Evolutionary conservation across 495 filamentous ascomycete species (phyloP).

Genomic region (Aspergillus coremiiformis): DNA sequence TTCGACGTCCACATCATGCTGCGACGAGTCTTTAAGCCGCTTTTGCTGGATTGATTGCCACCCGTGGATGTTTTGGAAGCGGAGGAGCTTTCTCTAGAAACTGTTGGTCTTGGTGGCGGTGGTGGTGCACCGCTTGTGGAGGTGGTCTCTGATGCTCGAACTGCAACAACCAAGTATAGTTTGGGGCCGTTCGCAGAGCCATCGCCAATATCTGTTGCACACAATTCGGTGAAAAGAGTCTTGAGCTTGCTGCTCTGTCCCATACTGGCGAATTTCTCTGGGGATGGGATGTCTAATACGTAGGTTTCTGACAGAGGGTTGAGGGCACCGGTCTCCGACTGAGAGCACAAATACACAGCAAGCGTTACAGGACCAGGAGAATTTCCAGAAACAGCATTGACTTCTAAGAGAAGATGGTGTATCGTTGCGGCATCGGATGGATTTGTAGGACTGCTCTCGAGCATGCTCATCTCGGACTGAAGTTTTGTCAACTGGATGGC

Average conservation of each 20-base stretch:
- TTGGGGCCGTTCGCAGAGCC: slow-evolving; percentile 55
- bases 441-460: slow-evolving; percentile 65
- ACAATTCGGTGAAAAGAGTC: slow-evolving; percentile 81
- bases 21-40: slow-evolving; percentile 51
- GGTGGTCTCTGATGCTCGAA: slow-evolving; percentile 57
- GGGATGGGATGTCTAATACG: slow-evolving; percentile 67
- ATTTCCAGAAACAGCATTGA: slow-evolving; percentile 70
- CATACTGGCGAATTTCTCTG: slow-evolving; percentile 54
- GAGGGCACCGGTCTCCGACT: slow-evolving; percentile 50
- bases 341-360: slow-evolving; percentile 70
- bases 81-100: slow-evolving; percentile 32
- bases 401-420: slow-evolving; percentile 79
- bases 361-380: slow-evolving; percentile 65
- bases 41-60: slow-evolving; percentile 29
- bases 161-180: slow-evolving; percentile 76
- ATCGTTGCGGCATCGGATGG: slow-evolving; percentile 62
- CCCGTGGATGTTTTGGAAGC: slow-evolving; percentile 23
- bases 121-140: slow-evolving; percentile 25
- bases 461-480: slow-evolving; percentile 91
- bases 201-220: slow-evolving; percentile 76
- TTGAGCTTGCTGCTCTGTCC: slow-evolving; percentile 60
- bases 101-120: slow-evolving; percentile 22
- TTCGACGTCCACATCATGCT: slow-evolving; percentile 75
- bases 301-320: slow-evolving; percentile 76
- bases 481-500: slow-evolving; percentile 84